A percentile compares a stretch with the other conserved stretches of the same genome.
These are phyloP conservation scores for Penicillium roqueforti DNA, from an alignment of 495 filamentous ascomycete genomes.

Conservation along the genomic window DNA sequence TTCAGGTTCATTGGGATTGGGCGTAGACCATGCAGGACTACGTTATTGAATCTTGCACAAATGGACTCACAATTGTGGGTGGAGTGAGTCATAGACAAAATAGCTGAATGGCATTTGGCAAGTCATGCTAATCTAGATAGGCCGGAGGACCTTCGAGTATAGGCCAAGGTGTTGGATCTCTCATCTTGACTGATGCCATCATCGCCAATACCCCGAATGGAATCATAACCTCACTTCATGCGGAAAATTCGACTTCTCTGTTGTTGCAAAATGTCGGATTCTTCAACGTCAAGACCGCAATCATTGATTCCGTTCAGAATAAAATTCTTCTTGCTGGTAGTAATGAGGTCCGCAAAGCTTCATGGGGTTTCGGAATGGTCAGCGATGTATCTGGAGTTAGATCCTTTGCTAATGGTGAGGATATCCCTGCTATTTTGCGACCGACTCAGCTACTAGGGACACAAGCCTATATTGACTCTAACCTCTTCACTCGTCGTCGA, in stretches of 20 bases:
- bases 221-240: constrained; percentile 46
- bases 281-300: constrained; percentile 10
- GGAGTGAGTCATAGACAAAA: no score
- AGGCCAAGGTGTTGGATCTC: constrained; percentile 56
- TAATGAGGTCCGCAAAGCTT: constrained; percentile 43
- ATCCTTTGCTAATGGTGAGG: no score
- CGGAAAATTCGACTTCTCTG: constrained; percentile 22
- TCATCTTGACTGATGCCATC: constrained; percentile 63
- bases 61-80: constrained; percentile 23
- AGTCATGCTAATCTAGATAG: no score
- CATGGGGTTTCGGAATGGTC: constrained; percentile 38
- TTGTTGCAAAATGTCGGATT: constrained; percentile 20
- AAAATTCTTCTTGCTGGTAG: constrained; percentile 19
- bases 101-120: no score
- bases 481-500: constrained; percentile 20
- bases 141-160: constrained; percentile 16
- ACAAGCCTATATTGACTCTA: constrained; percentile 12
- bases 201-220: constrained; percentile 60
- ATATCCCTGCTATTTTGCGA: no score
- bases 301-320: constrained; percentile 1
- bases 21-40: constrained; percentile 44
- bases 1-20: constrained; percentile 57
- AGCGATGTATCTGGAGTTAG: not conserved
- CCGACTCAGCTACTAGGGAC: no score
- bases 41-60: constrained; percentile 27